Evolutionary conservation across 169 alveolate genomes (phyloP).

Genomic region (Babesia gibsoni): DNA sequence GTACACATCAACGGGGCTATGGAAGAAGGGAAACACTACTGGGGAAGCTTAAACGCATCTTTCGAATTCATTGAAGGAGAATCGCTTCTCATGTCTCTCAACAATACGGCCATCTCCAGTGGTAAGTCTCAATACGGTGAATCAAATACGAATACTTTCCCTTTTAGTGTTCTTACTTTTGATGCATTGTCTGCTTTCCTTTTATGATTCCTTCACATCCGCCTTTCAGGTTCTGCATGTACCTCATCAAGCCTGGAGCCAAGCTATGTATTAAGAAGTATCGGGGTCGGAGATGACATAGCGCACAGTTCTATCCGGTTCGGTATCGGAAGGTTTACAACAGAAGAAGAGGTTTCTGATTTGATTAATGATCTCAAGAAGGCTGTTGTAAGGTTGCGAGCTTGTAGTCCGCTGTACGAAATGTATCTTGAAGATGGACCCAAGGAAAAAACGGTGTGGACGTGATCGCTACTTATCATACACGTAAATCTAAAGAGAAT

Average conservation of each 20-base stretch:
- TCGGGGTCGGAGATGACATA: slow-evolving; percentile 94
- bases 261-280: slow-evolving; percentile 92
- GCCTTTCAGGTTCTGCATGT: slow-evolving; percentile 87
- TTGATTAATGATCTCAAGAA: slow-evolving; percentile 75
- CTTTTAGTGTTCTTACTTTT: too few species aligned
- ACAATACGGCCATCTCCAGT: slow-evolving; percentile 83
- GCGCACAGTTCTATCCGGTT: slow-evolving; percentile 97
- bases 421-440: slow-evolving; percentile 74
- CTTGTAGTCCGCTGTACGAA: slow-evolving; percentile 91
- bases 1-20: slow-evolving; percentile 85
- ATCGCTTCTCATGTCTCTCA: slow-evolving; percentile 85
- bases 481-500: not conserved
- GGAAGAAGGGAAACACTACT: slow-evolving; percentile 68
- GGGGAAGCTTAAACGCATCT: slow-evolving; percentile 92
- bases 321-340: slow-evolving; percentile 96
- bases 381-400: slow-evolving; percentile 82
- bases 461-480: slow-evolving; percentile 13
- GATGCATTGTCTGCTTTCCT: slow-evolving; percentile 54
- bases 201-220: not conserved
- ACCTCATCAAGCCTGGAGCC: slow-evolving; percentile 87
- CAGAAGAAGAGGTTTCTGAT: slow-evolving; percentile 90
- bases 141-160: too few species aligned
- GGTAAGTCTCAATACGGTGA: too few species aligned
- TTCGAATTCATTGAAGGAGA: slow-evolving; percentile 94
- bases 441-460: slow-evolving; percentile 47